Base-by-base conservation (phyloP, 306 rosid species). In the Vigna radiata region DNA sequence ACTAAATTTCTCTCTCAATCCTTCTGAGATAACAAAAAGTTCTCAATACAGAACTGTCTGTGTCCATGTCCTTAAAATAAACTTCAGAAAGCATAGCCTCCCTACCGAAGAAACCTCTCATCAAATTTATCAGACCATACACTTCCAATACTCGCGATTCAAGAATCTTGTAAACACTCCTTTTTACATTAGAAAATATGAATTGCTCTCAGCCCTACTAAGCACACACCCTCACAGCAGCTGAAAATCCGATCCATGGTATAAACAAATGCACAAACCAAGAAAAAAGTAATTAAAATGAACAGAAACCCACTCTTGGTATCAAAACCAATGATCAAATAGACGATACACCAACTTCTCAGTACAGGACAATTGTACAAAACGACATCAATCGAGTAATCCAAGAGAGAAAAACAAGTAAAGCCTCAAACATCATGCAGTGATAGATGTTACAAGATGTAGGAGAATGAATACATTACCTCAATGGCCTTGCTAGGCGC, bases 401-500 rank as follows among this genome's bases (percentile, higher is more conserved):
- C 44, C 29, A 49, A 2, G 46, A 59, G 6, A 37, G 50, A 15
- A 66, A 80, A 13, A 36, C 48, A 46, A 78, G 46, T 12, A 9
- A 64, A n/a, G 70, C 19, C 70, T 46, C 37, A 68, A 49, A 21
- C 36, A 69, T 19, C 49, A 47, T 19, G 62, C 5, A 39, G 27
- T n/a, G 49, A 64, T 65, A 68, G 67, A 71, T 7, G 54, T 52
- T 67, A 72, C 13, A 74, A 31, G 68, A 33, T 3, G 31, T 43
- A 16, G 25, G 46, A 25, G 52, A 61, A 46, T 25, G 10, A 13
- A 17, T 55, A 31, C 15, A 87, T 53, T 86, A 95, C 99, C 97
- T 95, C 99, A 46, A 92, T 92, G 48, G 99, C 99, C 86, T 95
- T 95, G 82, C 97, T 95, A 29, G 99, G 99, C 2, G 99, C 99